phyloP scores from a whole-genome alignment of 2,329 filamentous ascomycete species.

The Penicillium sp. region DNA sequence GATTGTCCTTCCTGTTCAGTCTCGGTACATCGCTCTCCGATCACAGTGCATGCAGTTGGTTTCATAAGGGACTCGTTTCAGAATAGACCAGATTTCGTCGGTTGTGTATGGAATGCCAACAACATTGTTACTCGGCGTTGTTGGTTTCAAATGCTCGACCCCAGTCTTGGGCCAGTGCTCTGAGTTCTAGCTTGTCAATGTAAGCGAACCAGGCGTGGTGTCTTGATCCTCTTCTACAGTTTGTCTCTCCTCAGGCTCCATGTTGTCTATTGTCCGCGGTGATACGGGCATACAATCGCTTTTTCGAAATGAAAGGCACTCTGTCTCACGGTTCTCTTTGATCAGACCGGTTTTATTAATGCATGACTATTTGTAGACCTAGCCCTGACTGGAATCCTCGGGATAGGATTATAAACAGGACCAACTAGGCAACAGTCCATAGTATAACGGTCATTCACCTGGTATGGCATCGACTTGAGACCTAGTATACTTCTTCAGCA shows the following conservation, averaged over 20 bases:
- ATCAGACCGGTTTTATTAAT: no score
- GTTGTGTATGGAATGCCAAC: not conserved
- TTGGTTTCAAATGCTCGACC: not conserved
- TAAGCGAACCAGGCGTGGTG: not conserved
- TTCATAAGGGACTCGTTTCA: not conserved
- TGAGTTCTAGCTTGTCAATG: not conserved
- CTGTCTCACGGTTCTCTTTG: no score
- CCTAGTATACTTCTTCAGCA: no score
- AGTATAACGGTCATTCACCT: not conserved
- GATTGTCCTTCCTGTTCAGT: not conserved
- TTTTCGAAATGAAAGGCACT: no score
- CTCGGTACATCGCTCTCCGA: not conserved
- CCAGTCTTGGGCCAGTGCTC: not conserved
- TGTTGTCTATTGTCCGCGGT: no score
- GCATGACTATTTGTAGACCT: not conserved
- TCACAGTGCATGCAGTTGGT: not conserved
- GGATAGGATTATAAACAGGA: no score
- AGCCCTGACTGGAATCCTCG: not conserved
- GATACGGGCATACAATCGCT: no score
- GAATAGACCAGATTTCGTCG: not conserved
- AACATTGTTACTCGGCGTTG: no score
- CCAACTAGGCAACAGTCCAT: not conserved
- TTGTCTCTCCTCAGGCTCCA: not conserved
- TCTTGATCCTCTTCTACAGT: not conserved
- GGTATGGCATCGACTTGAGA: not conserved